Evolutionary conservation across 805 yeast genomes (phyloP), one percentile per base, ranked within the genome.

Genomic region (Vanderwaltozyma yarrowii): DNA sequence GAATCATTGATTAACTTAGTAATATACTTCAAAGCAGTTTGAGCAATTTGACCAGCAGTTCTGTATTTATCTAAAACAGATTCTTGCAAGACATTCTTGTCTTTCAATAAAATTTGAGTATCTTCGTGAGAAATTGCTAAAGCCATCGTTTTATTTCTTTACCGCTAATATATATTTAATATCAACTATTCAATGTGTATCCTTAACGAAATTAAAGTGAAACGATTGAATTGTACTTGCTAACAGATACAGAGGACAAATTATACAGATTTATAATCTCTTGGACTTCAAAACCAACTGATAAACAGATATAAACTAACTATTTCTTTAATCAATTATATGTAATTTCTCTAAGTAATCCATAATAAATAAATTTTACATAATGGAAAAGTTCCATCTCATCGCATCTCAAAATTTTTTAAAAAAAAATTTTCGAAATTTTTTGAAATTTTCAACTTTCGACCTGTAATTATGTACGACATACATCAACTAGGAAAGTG

Each of bases 21-120:
- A 36, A 84, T 65, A 56, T 82, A 81, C 42, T 73, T 64, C 48
- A 88, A 67, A 39, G 86, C 80, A 16, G 94, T 80, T 63, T 88
- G 96, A 4, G 92, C 66, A 49, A 87, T 78, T 61, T 83, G 86
- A 34, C 95, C 96, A 4, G 95, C 95, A 36, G 77, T 68, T 62
- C 94, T 74, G 64, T 88, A 87, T 63, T 87, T 88, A 49, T 80
- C 89, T 20, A 85, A 56, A 10, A 80, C 78, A 14, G 70, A 43
- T 23, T 69, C 77, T 47, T 67, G 68, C 46, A 86, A 69, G 30
- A 76, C 71, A 59, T 86, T 86, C 57, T 76, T 84, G 45, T 79
- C 79, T 48, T 76, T 77, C 47, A 86, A 68, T 42, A 85, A 69
- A 47, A 79, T 64, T 50, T 81, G 79, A 37, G 82, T 78, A 52